Evolutionary conservation across 2,329 filamentous ascomycete species (phyloP).

Genomic region (Mollisia scopiformis): DNA sequence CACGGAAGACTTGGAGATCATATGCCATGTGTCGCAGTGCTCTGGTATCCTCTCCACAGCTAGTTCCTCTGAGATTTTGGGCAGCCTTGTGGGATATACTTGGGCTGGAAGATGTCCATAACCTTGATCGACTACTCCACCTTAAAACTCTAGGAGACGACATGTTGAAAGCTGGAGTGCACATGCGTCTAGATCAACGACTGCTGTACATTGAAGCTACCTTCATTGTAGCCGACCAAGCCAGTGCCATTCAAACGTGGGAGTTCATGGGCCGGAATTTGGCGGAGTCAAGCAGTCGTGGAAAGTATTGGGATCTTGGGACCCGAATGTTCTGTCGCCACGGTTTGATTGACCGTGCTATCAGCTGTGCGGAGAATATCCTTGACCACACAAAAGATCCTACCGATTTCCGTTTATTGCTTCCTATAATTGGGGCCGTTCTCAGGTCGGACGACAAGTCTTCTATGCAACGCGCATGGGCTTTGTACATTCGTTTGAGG

Average conservation of each 20-base stretch:
- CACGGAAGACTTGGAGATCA: conserved; percentile 47
- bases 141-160: conserved; percentile 66
- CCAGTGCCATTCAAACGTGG: conserved; percentile 39
- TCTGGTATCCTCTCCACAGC: conserved; percentile 45
- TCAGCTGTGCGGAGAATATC: conserved; percentile 57
- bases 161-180: conserved; percentile 60
- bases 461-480: conserved; percentile 63
- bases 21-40: conserved; percentile 52
- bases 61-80: conserved; percentile 64
- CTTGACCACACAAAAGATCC: conserved; percentile 46
- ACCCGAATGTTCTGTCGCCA: conserved; percentile 63
- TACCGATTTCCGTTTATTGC: conserved; percentile 57
- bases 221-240: conserved; percentile 62
- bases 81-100: conserved; percentile 67
- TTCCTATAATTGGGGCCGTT: conserved; percentile 72
- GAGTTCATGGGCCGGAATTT: not conserved
- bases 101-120: conserved; percentile 46
- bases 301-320: conserved; percentile 65
- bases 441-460: conserved; percentile 50
- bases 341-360: conserved; percentile 62
- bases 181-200: conserved; percentile 59
- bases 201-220: conserved; percentile 71
- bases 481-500: conserved; percentile 67
- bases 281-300: not conserved
- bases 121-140: conserved; percentile 61